Percentiles rank a stretch among this genome's conserved stretches.
Conservation (phyloP, 768 basidiomycete species). For the Tephrocybe sp. region DNA sequence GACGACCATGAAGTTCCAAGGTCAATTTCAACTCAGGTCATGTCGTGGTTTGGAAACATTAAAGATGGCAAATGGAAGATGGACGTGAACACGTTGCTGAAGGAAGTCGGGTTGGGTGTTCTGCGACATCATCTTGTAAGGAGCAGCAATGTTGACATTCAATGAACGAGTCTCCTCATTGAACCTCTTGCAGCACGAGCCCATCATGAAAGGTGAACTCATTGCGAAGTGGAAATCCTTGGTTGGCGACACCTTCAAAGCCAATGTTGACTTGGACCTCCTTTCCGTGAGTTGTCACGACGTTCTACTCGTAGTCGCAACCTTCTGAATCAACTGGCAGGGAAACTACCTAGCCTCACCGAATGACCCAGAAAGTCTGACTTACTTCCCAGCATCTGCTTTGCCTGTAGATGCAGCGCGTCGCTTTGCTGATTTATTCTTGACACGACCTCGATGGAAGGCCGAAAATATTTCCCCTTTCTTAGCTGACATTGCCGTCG, state of each 20-base stretch:
- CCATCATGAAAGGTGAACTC: slow-evolving; percentile 57
- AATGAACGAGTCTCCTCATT: background rate
- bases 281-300: slow-evolving; percentile 56
- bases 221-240: slow-evolving; percentile 65
- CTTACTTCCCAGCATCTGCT: slow-evolving; percentile 72
- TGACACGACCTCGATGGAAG: slow-evolving; percentile 75
- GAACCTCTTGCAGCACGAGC: slow-evolving; percentile 50
- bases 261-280: slow-evolving; percentile 56
- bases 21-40: slow-evolving; percentile 62
- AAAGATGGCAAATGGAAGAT: slow-evolving; percentile 61
- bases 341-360: slow-evolving; percentile 68
- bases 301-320: too few species aligned
- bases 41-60: slow-evolving; percentile 80
- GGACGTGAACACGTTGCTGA: slow-evolving; percentile 60
- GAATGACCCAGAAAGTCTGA: slow-evolving; percentile 41
- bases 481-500: slow-evolving; percentile 78
- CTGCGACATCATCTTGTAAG: slow-evolving; percentile 60
- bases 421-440: slow-evolving; percentile 88
- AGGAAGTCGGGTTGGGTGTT: slow-evolving; percentile 76
- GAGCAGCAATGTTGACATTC: background rate
- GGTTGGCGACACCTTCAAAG: slow-evolving; percentile 79
- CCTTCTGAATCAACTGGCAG: too few species aligned
- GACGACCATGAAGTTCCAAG: slow-evolving; percentile 73
- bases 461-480: slow-evolving; percentile 82
- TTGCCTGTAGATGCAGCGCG: slow-evolving; percentile 78